Evolutionary conservation across 768 basidiomycete genomes (phyloP).

Genomic region (Leccinum uliginosum): DNA sequence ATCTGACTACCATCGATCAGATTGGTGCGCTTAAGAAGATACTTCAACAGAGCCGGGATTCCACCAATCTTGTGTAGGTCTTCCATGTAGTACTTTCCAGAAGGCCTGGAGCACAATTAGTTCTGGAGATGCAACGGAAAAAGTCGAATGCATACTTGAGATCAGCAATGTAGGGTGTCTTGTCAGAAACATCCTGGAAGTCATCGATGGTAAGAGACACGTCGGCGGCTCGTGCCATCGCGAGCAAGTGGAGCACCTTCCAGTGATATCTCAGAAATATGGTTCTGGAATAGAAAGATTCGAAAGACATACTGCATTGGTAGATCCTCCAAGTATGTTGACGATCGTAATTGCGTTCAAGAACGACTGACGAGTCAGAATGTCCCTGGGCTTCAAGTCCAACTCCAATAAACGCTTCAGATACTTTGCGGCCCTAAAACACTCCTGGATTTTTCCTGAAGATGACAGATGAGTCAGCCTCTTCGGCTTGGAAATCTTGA

Average conservation of each 20-base stretch:
- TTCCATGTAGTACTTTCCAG: slow-evolving; percentile 87
- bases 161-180: slow-evolving; percentile 81
- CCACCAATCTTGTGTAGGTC: slow-evolving; percentile 85
- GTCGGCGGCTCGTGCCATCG: slow-evolving; percentile 81
- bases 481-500: not conserved
- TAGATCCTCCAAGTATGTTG: slow-evolving; percentile 80
- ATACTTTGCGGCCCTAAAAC: slow-evolving; percentile 71
- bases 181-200: slow-evolving; percentile 77
- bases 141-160: slow-evolving; percentile 49
- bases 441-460: slow-evolving; percentile 79
- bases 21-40: slow-evolving; percentile 71
- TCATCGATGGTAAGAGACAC: slow-evolving; percentile 75
- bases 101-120: slow-evolving; percentile 46
- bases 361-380: slow-evolving; percentile 67
- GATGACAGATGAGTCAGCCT: not conserved
- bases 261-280: slow-evolving; percentile 3
- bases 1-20: slow-evolving; percentile 78
- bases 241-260: slow-evolving; percentile 78
- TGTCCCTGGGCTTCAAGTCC: slow-evolving; percentile 81
- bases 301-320: slow-evolving; percentile 62
- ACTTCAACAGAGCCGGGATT: slow-evolving; percentile 80
- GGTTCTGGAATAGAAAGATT: not conserved
- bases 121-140: not conserved
- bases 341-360: slow-evolving; percentile 80
- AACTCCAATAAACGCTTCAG: slow-evolving; percentile 68